These are phyloP conservation scores for Lomentospora prolificans DNA, from an alignment of 2,329 filamentous ascomycete species.

Conservation along the genomic window DNA sequence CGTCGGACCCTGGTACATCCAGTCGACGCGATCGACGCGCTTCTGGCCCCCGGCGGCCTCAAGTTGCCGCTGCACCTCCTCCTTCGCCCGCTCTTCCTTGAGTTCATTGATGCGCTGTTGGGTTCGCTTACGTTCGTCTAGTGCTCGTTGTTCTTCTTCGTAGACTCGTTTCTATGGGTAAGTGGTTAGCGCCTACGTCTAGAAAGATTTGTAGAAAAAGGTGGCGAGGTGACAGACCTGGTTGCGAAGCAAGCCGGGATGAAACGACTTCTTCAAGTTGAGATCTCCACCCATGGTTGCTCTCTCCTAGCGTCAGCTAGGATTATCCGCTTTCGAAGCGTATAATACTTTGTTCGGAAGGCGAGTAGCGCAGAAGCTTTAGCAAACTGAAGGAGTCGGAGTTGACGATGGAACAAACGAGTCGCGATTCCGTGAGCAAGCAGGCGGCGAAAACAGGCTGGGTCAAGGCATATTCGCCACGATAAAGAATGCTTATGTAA, in stretches of 20 bases:
- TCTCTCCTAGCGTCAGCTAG: conserved; percentile 9
- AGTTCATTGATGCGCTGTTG: conserved; percentile 88
- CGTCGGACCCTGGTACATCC: conserved; percentile 93
- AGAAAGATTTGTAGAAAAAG: background rate
- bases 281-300: conserved; percentile 83
- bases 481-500: background rate
- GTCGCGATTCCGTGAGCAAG: no score
- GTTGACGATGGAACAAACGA: no score
- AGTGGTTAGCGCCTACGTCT: background rate
- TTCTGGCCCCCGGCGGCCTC: conserved; percentile 80
- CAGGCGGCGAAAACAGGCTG: no score
- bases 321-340: no score
- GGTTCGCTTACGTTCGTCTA: conserved; percentile 90
- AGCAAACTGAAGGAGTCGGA: no score
- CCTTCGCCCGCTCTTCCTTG: conserved; percentile 83
- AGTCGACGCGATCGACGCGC: conserved; percentile 77
- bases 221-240: conserved; percentile 33
- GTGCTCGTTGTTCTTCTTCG: conserved; percentile 82
- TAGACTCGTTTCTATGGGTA: conserved; percentile 51
- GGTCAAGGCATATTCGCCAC: no score
- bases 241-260: conserved; percentile 83
- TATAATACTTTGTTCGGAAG: no score
- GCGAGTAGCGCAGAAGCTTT: no score
- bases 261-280: conserved; percentile 92
- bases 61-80: conserved; percentile 83